Conservation (phyloP, 805 yeast genomes). For the Jamesozyma piceae region DNA sequence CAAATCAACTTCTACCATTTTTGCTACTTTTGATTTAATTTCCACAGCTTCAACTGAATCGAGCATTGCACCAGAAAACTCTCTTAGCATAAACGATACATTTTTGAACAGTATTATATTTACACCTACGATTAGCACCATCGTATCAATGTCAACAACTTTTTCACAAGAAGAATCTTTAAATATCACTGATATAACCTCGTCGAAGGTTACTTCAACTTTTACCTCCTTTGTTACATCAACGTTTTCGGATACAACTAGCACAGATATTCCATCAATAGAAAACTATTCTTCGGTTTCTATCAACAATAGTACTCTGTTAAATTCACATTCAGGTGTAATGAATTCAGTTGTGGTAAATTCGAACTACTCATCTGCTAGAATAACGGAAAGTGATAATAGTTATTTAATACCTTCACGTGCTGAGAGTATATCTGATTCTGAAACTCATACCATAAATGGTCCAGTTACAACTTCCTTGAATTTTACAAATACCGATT, state of each 20-base stretch:
- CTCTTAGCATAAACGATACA: no score
- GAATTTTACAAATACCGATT: not conserved
- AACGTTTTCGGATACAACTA: not conserved
- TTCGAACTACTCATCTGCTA: no score
- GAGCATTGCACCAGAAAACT: no score
- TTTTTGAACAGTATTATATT: no score
- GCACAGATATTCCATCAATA: no score
- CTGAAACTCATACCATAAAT: not conserved
- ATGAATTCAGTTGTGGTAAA: no score
- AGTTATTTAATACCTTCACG: not conserved
- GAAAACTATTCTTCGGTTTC: not conserved
- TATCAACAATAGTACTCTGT: not conserved
- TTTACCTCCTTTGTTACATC: slow-evolving; percentile 6
- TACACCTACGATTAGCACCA: no score
- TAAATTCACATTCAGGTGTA: not conserved
- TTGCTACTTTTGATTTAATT: not conserved
- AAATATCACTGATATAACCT: no score
- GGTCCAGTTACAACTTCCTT: not conserved
- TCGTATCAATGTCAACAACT: no score
- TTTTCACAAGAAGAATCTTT: no score
- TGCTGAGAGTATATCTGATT: not conserved
- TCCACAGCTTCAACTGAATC: no score
- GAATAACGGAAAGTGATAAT: not conserved
- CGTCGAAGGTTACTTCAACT: no score
- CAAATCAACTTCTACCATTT: not conserved